A percentile compares a stretch with the other conserved stretches of the same genome.
These are phyloP conservation scores for Vitis hybrid DNA, from an alignment of 177 flowering plant genomes.

Conservation along the genomic window DNA sequence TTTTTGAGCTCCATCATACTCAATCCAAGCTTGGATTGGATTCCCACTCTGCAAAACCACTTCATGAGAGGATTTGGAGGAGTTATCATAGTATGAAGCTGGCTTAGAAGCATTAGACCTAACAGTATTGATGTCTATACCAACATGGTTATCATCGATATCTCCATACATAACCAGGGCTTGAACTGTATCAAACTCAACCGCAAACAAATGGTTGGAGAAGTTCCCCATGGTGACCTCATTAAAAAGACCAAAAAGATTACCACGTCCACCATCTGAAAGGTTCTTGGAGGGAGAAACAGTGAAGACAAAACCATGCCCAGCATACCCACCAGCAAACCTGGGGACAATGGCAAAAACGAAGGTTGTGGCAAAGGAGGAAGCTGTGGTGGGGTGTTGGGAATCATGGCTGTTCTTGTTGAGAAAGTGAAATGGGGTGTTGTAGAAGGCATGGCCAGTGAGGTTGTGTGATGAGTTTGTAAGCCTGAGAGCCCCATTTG, in stretches of 20 bases:
- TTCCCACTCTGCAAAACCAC: conserved; percentile 23
- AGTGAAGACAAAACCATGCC: conserved; percentile 35
- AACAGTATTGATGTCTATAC: conserved; percentile 31
- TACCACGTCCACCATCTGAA: conserved; percentile 19
- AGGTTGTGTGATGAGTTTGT: conserved; percentile 25
- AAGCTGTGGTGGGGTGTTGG: not conserved
- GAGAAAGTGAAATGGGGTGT: conserved; percentile 15
- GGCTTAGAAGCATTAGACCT: conserved; percentile 4
- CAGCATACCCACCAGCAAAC: conserved; percentile 3
- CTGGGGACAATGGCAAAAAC: conserved; percentile 24
- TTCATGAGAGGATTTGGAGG: not conserved
- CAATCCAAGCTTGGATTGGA: conserved; percentile 33
- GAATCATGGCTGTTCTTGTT: not conserved
- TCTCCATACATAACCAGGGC: conserved; percentile 20
- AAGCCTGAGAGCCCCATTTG: conserved; percentile 30
- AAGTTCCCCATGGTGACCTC: not conserved
- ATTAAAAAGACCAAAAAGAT: conserved; percentile 33
- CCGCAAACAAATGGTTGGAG: conserved; percentile 31
- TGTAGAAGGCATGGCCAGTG: conserved; percentile 46
- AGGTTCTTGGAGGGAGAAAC: conserved; percentile 22
- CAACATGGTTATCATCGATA: conserved; percentile 33
- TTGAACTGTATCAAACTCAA: conserved; percentile 41
- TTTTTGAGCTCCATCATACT: conserved; percentile 17
- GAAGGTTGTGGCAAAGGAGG: conserved; percentile 38
- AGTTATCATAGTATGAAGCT: conserved; percentile 1